Evolutionary conservation across 345 rosid species (phyloP), one percentile per base, ranked within the genome.

Genomic region (Trapa bicornis): DNA sequence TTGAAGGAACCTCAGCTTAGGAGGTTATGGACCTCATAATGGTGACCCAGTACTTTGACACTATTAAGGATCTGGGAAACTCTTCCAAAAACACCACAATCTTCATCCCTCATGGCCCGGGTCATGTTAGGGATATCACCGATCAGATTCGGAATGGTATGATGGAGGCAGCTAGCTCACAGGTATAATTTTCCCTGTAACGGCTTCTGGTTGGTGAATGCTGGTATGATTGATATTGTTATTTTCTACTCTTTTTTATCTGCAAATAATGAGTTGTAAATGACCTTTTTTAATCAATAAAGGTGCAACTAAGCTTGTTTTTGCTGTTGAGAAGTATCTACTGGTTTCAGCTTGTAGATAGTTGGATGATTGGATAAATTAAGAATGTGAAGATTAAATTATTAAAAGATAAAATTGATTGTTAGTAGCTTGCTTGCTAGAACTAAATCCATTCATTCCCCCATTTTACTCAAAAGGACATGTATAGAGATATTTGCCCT

Each of bases 21-120:
- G 98, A 95, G 70, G 93, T 95, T 61, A 89, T 95, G 98, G 98
- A 95, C 77, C 86, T 95, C 67, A 91, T 95, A 69, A 91, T 91
- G 99, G 78, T 91, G 75, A 95, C 98, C 2, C 99, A 89, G 64
- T 95, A 95, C 81, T 91, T 95, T 22, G 98, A 95, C 82, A 91
- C 98, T 0, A 83, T 95, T 68, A 89, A 88, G 63, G 99, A 91
- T 70, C 92, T 95, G 0, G 98, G 99, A 16, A 86, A 84, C 82
- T 80, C 96, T 7, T 91, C 99, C 0, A 91, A 89, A 75, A 91
- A 87, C 84, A 91, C 99, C 11, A 87, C 99, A 1, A 87, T 95
- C 47, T 95, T 95, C 64, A 84, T 95, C 29, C 97, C 99, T 1
- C 99, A 91, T 16, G 99, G 99, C 75, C 98, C 99, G 0, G 98